Conservation (phyloP, 2,329 filamentous ascomycete genomes). For the Zymoseptoria brevis region DNA sequence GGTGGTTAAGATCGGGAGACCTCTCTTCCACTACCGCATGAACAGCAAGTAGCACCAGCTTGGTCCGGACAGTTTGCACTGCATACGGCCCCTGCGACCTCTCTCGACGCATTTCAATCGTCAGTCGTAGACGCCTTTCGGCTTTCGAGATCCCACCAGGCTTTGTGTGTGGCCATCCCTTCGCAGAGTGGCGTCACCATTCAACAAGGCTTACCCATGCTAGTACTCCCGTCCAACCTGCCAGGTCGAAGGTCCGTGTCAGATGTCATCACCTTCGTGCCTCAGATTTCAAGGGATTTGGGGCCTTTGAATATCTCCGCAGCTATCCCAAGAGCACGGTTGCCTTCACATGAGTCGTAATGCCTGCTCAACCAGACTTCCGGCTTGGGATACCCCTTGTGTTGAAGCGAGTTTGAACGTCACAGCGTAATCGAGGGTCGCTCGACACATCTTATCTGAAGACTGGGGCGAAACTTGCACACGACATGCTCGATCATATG, state of each 20-base stretch:
- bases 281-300: not conserved
- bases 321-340: not conserved
- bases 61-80: no score
- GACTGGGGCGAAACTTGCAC: no score
- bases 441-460: slow-evolving; percentile 1
- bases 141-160: no score
- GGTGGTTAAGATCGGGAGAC: no score
- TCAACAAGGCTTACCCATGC: not conserved
- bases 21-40: no score
- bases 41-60: no score
- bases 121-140: no score
- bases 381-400: not conserved
- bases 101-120: no score
- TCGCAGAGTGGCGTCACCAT: not conserved
- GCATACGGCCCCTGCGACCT: no score
- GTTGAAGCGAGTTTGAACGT: not conserved
- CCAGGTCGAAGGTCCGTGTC: not conserved
- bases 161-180: not conserved
- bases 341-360: not conserved
- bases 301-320: not conserved
- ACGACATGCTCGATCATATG: no score
- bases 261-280: not conserved
- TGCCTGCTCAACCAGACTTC: not conserved
- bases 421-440: not conserved
- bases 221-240: not conserved